Conservation (phyloP, 495 filamentous ascomycete species). For the Aspergillus wentii region DNA sequence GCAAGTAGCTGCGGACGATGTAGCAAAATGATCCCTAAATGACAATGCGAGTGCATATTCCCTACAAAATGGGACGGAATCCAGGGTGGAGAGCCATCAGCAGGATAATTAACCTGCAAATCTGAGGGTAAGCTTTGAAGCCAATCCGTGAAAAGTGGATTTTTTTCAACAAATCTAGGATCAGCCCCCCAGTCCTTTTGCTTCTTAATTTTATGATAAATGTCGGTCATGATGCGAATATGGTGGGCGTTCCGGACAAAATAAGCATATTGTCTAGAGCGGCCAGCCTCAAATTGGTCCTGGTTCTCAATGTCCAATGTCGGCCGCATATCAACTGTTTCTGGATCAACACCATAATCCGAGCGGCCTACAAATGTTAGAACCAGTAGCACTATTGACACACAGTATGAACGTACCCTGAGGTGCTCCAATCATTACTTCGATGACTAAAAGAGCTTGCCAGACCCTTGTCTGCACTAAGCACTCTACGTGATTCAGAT, state of each 20-base stretch:
- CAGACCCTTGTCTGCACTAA: constrained; percentile 81
- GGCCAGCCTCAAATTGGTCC: constrained; percentile 71
- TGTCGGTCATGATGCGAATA: constrained; percentile 68
- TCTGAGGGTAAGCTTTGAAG: constrained; percentile 71
- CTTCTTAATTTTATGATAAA: constrained; percentile 73
- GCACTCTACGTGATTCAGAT: constrained; percentile 66
- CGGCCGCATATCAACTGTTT: constrained; percentile 72
- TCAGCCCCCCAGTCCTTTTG: constrained; percentile 88
- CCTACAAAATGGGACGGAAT: constrained; percentile 85
- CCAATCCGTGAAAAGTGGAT: constrained; percentile 71
- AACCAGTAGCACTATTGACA: no score
- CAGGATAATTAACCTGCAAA: constrained; percentile 71
- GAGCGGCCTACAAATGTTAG: constrained; percentile 60
- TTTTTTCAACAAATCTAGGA: constrained; percentile 75
- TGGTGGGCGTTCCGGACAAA: constrained; percentile 73
- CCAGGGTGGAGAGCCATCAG: constrained; percentile 78
- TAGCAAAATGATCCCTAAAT: constrained; percentile 81
- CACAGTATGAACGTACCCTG: constrained; percentile 78
- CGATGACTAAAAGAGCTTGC: constrained; percentile 83
- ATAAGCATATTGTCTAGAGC: constrained; percentile 77
- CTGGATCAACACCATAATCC: constrained; percentile 69
- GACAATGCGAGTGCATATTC: constrained; percentile 90
- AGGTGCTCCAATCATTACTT: constrained; percentile 90
- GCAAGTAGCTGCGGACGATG: constrained; percentile 82
- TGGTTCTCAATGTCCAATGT: constrained; percentile 57